Base-by-base conservation (phyloP, 2,329 filamentous ascomycete genomes). In the Trichophyton equinum region DNA sequence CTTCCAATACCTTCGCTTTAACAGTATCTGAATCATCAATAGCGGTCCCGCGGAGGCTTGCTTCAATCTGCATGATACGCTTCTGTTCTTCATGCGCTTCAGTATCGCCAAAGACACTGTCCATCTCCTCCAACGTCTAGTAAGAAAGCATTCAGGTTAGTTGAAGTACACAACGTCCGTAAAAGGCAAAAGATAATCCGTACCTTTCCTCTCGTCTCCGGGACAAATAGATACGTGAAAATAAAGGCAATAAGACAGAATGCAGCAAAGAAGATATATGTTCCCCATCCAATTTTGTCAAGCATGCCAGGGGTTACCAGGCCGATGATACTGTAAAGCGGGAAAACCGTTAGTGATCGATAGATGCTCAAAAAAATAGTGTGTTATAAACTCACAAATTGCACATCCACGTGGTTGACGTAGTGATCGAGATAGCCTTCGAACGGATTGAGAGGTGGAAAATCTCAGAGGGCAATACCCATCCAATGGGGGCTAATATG, bases 41-140 rank as follows among this genome's bases (percentile, higher is more conserved):
- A 13, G 63, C 64, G 3, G 68, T 67, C 13, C 69, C 70, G 6
- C 71, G 69, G 33, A 75, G 61, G 42, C 74, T 67, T 4, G 68
- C 68, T 62, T 76, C 74, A 13, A 76, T 75, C 18, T 70, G 69
- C 49, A 71, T 70, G 57, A 75, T 73, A 30, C 72, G 69, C 60
- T 70, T 64, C 63, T 74, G 72, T 60, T 75, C 73, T 63, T 74
- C 69, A 30, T 74, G 68, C 1, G 71, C 72, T 15, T 67, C 67
- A 1, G 68, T 74, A 57, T 76, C 75, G 2, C 72, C 72, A 60
- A 77, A 77, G 38, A 76, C 74, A 42, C 73, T 73, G 51, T 83
- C 80, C 75, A 84, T 81, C 62, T 83, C 77, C 67, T 84, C 81
- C 11, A 84, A 74, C 4, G 77, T 82, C 65, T 73, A 18, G 30